phyloP scores from a whole-genome alignment of 371 early-diverging fungal genomes.

The Rhizomucor pusillus region DNA sequence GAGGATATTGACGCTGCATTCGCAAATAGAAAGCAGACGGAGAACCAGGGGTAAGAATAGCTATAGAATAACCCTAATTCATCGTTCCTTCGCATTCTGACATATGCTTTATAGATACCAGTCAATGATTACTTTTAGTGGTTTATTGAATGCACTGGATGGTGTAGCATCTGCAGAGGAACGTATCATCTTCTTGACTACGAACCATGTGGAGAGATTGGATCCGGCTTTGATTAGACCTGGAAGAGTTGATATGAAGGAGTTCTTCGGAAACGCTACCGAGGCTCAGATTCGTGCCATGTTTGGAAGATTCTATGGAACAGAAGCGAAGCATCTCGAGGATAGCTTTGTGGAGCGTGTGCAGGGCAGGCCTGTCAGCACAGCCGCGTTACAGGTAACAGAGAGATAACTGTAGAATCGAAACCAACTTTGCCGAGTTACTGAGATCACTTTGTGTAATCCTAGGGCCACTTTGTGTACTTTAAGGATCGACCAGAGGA shows the following conservation, averaged over 20 bases:
- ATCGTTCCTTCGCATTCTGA: neutral
- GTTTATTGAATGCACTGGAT: conserved; percentile 98
- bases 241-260: conserved; percentile 96
- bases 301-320: conserved; percentile 88
- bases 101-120: conserved; percentile 44
- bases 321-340: conserved; percentile 52
- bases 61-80: neutral
- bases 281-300: conserved; percentile 74
- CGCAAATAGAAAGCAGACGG: conserved; percentile 58
- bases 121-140: conserved; percentile 98
- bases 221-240: conserved; percentile 98
- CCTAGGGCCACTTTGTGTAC: conserved; percentile 91
- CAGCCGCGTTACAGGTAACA: conserved; percentile 77
- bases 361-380: conserved; percentile 58
- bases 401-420: neutral
- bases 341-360: conserved; percentile 66
- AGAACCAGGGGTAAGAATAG: conserved; percentile 55
- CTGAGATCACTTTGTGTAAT: neutral
- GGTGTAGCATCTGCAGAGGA: conserved; percentile 99
- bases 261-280: conserved; percentile 85
- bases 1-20: conserved; percentile 99
- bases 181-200: conserved; percentile 98
- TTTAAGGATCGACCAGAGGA: conserved; percentile 74
- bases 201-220: conserved; percentile 95
- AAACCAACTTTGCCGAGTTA: neutral